A percentile compares a stretch with the other conserved stretches of the same genome.
These are phyloP conservation scores for Trichosporon sp. DNA, from an alignment of 1,284 basidiomycete species.

Conservation along the genomic window DNA sequence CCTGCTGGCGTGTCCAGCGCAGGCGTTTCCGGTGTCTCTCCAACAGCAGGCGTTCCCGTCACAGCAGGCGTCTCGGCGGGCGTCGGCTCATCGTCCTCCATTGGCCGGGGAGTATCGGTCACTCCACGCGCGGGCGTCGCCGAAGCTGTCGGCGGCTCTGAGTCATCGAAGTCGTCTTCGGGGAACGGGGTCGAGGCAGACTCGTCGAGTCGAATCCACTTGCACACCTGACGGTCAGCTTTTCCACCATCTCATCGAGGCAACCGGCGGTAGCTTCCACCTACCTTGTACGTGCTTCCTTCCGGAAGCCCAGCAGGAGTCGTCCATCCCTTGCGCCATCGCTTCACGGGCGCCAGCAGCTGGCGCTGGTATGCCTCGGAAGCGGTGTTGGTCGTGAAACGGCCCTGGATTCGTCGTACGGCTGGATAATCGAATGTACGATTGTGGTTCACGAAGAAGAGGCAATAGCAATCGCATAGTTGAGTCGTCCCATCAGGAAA, in stretches of 20 bases:
- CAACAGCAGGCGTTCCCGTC: constrained; percentile 20
- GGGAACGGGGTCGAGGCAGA: constrained; percentile 27
- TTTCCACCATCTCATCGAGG: background rate
- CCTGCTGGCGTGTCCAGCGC: constrained; percentile 13
- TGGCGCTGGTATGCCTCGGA: constrained; percentile 46
- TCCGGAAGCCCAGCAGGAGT: constrained; percentile 42
- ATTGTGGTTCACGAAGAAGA: background rate
- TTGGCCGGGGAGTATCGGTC: constrained; percentile 11
- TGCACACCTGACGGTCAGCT: constrained; percentile 31
- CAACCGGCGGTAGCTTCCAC: background rate
- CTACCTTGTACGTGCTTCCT: constrained; percentile 42
- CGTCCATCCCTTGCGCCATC: constrained; percentile 45
- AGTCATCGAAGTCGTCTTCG: constrained; percentile 27
- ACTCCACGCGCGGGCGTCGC: constrained; percentile 19
- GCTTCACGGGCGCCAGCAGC: constrained; percentile 45
- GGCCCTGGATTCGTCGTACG: constrained; percentile 38
- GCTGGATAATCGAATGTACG: background rate
- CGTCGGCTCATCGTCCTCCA: constrained; percentile 23
- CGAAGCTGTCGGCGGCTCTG: constrained; percentile 23
- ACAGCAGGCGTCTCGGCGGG: constrained; percentile 26
- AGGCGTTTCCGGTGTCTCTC: background rate
- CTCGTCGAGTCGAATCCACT: constrained; percentile 33
- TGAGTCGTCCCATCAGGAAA: background rate
- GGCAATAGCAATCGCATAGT: constrained; percentile 23
- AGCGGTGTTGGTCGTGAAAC: constrained; percentile 40